Conservation (phyloP, 257 asterid genomes). For the Penstemon barbatus region DNA sequence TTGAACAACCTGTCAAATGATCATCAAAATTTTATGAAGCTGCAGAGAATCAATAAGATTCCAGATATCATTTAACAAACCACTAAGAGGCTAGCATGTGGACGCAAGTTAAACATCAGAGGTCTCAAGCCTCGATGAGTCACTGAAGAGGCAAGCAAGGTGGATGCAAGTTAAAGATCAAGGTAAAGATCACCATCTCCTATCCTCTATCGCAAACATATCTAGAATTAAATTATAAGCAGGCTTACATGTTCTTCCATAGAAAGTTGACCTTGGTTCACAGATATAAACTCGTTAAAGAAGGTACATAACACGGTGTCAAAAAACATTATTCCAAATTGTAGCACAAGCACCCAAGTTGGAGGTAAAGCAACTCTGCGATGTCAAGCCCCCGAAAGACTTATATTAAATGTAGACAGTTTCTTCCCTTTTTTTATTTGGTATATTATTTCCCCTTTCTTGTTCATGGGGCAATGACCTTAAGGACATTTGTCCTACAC, state of each 20-base stretch:
- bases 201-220: neutral
- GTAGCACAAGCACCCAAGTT: constrained; percentile 9
- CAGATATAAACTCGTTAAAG: constrained; percentile 7
- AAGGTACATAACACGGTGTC: neutral
- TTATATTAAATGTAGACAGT: neutral
- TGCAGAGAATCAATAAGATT: constrained; percentile 4
- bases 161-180: constrained; percentile 17
- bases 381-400: neutral
- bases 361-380: neutral
- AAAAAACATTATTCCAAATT: neutral
- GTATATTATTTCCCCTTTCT: neutral
- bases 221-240: constrained; percentile 5
- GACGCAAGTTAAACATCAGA: no score
- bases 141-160: constrained; percentile 19
- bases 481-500: neutral
- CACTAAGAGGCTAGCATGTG: no score
- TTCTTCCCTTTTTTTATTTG: neutral
- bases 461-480: neutral
- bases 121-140: no score
- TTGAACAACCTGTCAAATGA: constrained; percentile 43
- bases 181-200: neutral
- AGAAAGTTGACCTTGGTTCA: constrained; percentile 3
- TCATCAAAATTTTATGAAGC: constrained; percentile 21
- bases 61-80: neutral
- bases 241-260: constrained; percentile 7